Evolutionary conservation across 148 eudicot genomes (phyloP).

Genomic region (Agrostemma githago): DNA sequence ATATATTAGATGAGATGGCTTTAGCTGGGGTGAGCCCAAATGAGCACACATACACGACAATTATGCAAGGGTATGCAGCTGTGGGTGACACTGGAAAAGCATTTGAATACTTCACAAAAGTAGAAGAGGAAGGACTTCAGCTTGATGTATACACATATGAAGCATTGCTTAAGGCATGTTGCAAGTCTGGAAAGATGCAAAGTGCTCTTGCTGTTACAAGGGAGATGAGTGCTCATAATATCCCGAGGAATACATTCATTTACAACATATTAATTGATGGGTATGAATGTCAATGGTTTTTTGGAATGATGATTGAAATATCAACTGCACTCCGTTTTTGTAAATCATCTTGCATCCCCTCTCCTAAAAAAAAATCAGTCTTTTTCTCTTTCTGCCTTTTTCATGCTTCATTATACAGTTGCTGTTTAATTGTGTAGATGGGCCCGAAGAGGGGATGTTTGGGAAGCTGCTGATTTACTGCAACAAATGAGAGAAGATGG

Average conservation of each 20-base stretch:
- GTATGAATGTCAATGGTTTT: conserved; percentile 31
- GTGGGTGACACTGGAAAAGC: conserved; percentile 95
- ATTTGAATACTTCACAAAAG: conserved; percentile 77
- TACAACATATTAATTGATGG: conserved; percentile 96
- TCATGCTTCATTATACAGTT: conserved; percentile 1
- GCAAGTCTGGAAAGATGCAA: conserved; percentile 98
- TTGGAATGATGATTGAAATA: neutral
- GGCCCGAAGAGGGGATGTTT: conserved; percentile 99
- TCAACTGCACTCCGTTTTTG: neutral
- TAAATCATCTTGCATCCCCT: neutral
- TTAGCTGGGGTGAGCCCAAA: conserved; percentile 71
- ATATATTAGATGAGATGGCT: conserved; percentile 70
- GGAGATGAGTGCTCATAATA: conserved; percentile 74
- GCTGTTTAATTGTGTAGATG: conserved; percentile 44
- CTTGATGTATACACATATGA: conserved; percentile 82
- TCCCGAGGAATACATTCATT: conserved; percentile 81
- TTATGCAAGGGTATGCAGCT: conserved; percentile 98
- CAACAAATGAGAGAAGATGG: conserved; percentile 94
- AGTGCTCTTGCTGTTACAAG: conserved; percentile 95
- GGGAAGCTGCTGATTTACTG: conserved; percentile 97
- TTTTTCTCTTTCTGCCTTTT: neutral
- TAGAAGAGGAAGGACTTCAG: conserved; percentile 80
- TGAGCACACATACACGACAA: conserved; percentile 77
- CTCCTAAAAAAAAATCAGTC: neutral
- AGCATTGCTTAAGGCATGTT: conserved; percentile 97